Evolutionary conservation across 1,284 basidiomycete species (phyloP).

Genomic region (Irpex sp.): DNA sequence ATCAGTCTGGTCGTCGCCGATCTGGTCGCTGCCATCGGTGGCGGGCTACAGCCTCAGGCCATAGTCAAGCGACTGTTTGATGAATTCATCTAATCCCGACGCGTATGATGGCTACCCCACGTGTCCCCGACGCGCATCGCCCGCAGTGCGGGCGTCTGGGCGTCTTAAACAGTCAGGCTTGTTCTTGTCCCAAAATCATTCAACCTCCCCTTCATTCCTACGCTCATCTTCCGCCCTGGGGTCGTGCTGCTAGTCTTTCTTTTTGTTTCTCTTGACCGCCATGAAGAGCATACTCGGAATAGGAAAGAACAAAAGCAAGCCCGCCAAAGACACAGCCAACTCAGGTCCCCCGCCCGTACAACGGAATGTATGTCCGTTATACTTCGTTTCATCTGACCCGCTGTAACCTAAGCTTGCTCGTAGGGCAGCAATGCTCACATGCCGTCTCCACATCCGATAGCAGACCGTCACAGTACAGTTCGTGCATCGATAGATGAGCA

Average conservation of each 20-base stretch:
- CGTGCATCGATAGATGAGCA: slow-evolving; percentile 37
- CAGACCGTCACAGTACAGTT: slow-evolving; percentile 20
- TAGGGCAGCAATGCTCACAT: slow-evolving; percentile 13
- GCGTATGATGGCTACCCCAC: neutral
- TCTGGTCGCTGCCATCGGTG: neutral
- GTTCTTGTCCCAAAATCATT: neutral
- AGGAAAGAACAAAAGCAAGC: slow-evolving; percentile 38
- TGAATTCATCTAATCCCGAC: neutral
- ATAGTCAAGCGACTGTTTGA: neutral
- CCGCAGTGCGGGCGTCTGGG: neutral
- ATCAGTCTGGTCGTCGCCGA: neutral
- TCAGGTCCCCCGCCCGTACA: slow-evolving; percentile 14
- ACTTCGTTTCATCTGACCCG: slow-evolving; percentile 14
- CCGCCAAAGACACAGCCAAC: slow-evolving; percentile 17
- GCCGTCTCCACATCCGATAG: slow-evolving; percentile 20
- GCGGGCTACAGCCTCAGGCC: neutral
- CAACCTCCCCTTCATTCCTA: neutral
- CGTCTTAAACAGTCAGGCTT: slow-evolving; percentile 1
- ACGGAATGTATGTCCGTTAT: slow-evolving; percentile 26
- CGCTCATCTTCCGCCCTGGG: neutral
- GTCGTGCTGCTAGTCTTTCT: neutral
- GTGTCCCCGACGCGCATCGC: neutral
- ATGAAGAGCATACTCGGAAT: slow-evolving; percentile 52
- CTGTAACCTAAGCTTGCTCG: neutral
- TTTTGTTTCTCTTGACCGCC: neutral